Base-by-base conservation (phyloP, 345 rosid genomes). In the Citrus sp. region DNA sequence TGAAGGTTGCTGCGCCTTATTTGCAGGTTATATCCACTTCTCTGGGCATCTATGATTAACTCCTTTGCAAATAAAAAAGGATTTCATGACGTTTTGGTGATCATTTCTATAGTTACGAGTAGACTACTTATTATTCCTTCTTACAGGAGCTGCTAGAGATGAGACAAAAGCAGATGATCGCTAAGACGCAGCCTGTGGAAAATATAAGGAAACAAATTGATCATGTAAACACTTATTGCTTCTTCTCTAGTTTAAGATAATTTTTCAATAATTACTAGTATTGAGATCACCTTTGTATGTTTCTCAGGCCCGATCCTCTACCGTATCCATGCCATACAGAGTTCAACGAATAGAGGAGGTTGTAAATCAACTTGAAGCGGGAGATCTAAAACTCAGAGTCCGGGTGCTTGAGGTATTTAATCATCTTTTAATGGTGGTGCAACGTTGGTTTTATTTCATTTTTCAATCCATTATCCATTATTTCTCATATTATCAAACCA, bases 161-260 rank as follows among this genome's bases (percentile, higher is more conserved):
- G 24, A 88, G 90, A 84, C 89, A 87, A 80, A 80, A 74, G 73
- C 88, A 67, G 70, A 85, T 63, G 24, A 30, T 65, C 38, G 42
- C 80, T 0, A 93, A 95, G 79, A 86, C 92, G 8, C 90, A 82
- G 77, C 86, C 94, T n/a, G 98, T 95, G 72, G 82, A 90, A 72
- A 84, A 92, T 75, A 88, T 95, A 80, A 86, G 94, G 86, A 95
- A 91, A 86, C 98, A 92, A 74, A 98, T 98, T 3, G 91, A 91
- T 24, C 92, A 95, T 87, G 98, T 93, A 92, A 59, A 71, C 34
- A 56, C 63, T 28, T 73, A 49, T 55, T 77, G 25, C 70, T 78
- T 71, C 75, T 61, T 56, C 66, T 19, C 64, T 62, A 40, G 42
- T 55, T 55, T 6, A 69, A 34, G 12, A 54, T 54, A 18, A 54